Evolutionary conservation across 2,329 filamentous ascomycete genomes (phyloP).

Genomic region (Stagonosporopsis vannaccii): DNA sequence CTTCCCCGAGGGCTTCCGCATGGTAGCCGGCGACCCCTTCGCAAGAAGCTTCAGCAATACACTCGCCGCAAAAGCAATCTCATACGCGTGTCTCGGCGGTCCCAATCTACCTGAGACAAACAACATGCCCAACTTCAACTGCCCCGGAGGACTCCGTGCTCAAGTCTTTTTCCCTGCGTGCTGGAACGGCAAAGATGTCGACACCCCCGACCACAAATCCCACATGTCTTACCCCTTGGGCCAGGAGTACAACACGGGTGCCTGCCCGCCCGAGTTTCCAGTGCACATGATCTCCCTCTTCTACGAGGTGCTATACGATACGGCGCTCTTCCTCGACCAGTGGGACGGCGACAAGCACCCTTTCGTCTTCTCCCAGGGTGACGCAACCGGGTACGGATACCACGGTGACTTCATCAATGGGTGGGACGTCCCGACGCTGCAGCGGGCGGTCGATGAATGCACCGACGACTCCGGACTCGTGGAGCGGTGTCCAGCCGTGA

Average conservation of each 20-base stretch:
- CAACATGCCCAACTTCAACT: conserved; percentile 74
- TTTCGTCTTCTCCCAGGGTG: conserved; percentile 71
- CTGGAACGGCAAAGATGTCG: conserved; percentile 69
- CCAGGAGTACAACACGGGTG: conserved; percentile 57
- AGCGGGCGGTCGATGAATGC: conserved; percentile 73
- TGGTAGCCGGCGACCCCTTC: conserved; percentile 72
- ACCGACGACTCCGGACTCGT: conserved; percentile 52
- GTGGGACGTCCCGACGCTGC: conserved; percentile 71
- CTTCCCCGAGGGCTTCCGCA: conserved; percentile 75
- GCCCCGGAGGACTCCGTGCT: conserved; percentile 65
- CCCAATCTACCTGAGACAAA: conserved; percentile 51
- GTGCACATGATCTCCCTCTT: conserved; percentile 65
- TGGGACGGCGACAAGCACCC: conserved; percentile 53
- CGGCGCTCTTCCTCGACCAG: conserved; percentile 58
- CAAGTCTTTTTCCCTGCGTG: conserved; percentile 78
- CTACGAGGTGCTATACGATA: conserved; percentile 64
- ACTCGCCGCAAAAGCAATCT: conserved; percentile 59
- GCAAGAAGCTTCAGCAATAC: conserved; percentile 62
- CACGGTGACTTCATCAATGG: conserved; percentile 76
- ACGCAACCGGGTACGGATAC: conserved; percentile 72
- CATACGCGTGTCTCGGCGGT: conserved; percentile 62
- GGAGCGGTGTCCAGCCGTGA: conserved; percentile 55
- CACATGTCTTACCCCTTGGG: conserved; percentile 67
- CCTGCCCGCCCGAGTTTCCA: conserved; percentile 62
- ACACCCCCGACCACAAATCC: conserved; percentile 66